These are phyloP conservation scores for Thalassiosira oceanica DNA, from an alignment of 352 stramenopile species.

Conservation along the genomic window DNA sequence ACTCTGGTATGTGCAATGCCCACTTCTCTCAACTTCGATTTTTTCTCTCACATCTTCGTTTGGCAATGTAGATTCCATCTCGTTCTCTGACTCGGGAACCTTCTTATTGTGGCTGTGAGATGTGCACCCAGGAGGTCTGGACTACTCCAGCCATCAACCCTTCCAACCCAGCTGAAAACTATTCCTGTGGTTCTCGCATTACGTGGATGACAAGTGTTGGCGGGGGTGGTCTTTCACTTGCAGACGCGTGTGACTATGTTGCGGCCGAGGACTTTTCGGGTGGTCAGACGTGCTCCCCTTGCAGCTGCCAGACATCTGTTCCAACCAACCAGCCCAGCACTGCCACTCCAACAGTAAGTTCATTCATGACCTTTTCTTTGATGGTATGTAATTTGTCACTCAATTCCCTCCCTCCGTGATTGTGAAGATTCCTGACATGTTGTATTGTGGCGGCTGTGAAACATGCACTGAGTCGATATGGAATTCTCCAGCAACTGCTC, in stretches of 20 bases:
- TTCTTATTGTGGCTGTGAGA: constrained; percentile 14
- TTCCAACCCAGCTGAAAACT: not conserved
- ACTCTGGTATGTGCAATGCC: not conserved
- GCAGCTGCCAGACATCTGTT: not conserved
- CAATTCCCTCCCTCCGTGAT: too few relatives aligned
- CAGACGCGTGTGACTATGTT: constrained; percentile 1
- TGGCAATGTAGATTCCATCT: not conserved
- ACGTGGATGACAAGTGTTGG: not conserved
- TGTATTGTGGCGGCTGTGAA: not conserved
- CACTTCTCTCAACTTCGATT: not conserved
- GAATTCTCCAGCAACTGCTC: constrained; percentile 12
- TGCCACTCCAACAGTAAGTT: not conserved
- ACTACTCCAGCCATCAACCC: constrained; percentile 3
- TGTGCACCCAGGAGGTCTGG: constrained; percentile 12
- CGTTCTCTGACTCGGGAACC: not conserved
- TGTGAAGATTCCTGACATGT: too few relatives aligned
- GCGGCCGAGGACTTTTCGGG: constrained; percentile 1
- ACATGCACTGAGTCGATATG: constrained; percentile 12
- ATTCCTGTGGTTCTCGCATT: constrained; percentile 17
- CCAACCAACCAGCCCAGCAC: not conserved
- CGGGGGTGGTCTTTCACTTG: not conserved
- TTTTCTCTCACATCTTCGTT: not conserved
- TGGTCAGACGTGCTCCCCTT: not conserved
- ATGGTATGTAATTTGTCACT: too few relatives aligned
- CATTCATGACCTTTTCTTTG: too few relatives aligned